Percentiles rank a stretch among this genome's conserved stretches.
phyloP scores from a whole-genome alignment of 1,139 yeast genomes.

The Lodderomyces parapsilosis region DNA sequence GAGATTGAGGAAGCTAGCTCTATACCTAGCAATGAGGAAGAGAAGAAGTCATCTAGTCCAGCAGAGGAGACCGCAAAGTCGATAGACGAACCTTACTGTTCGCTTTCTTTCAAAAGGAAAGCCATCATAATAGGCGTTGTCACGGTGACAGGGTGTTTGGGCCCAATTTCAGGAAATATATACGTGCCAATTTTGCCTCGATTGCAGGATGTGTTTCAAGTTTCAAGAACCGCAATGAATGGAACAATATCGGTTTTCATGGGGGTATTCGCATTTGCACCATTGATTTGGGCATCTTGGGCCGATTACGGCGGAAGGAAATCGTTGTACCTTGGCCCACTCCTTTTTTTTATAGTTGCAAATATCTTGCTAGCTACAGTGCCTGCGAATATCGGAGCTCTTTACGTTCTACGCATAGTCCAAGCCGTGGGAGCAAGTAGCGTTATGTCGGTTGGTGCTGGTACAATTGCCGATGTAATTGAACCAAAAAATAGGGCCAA shows the following conservation, averaged over 20 bases:
- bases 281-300: conserved; percentile 54
- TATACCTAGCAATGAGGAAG: neutral
- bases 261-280: conserved; percentile 55
- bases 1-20: neutral
- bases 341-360: conserved; percentile 43
- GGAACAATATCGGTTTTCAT: conserved; percentile 62
- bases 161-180: conserved; percentile 60
- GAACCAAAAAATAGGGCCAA: conserved; percentile 50
- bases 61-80: neutral
- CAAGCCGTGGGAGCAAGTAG: conserved; percentile 59
- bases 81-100: conserved; percentile 4
- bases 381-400: conserved; percentile 46
- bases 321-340: conserved; percentile 44
- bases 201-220: conserved; percentile 40
- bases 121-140: conserved; percentile 23
- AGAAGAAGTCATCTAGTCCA: neutral
- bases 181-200: conserved; percentile 57
- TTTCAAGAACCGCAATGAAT: conserved; percentile 46
- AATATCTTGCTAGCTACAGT: conserved; percentile 48
- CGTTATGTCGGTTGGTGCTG: conserved; percentile 57
- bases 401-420: conserved; percentile 43
- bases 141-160: conserved; percentile 53
- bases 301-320: conserved; percentile 63
- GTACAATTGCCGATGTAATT: conserved; percentile 52
- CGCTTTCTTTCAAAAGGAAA: conserved; percentile 10